phyloP scores from a whole-genome alignment of 2,329 filamentous ascomycete species.

The Penicillium hordei region DNA sequence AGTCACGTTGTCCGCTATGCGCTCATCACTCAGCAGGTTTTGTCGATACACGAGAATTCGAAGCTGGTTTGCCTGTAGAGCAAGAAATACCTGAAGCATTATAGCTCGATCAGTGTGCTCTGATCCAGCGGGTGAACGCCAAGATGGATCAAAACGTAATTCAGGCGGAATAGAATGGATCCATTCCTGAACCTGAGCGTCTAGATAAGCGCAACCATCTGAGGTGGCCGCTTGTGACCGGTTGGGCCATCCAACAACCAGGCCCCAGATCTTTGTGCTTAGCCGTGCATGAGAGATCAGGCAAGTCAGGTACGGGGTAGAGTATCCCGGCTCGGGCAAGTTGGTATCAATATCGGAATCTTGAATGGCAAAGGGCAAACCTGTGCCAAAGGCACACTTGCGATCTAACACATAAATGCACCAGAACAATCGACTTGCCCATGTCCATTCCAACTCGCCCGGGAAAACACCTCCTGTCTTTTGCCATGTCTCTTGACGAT shows the following conservation, averaged over 20 bases:
- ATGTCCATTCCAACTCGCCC: slow-evolving; percentile 38
- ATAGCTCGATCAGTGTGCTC: slow-evolving; percentile 38
- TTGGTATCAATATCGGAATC: slow-evolving; percentile 53
- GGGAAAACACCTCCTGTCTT: slow-evolving; percentile 38
- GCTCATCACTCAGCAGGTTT: slow-evolving; percentile 41
- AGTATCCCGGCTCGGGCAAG: slow-evolving; percentile 45
- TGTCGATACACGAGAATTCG: slow-evolving; percentile 49
- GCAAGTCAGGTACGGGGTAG: slow-evolving; percentile 46
- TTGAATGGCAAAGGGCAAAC: slow-evolving; percentile 51
- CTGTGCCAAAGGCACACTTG: slow-evolving; percentile 55
- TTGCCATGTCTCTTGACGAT: slow-evolving; percentile 47
- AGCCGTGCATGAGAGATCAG: slow-evolving; percentile 52
- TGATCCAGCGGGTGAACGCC: slow-evolving; percentile 15
- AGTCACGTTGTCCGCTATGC: slow-evolving; percentile 38
- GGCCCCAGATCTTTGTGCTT: slow-evolving; percentile 50
- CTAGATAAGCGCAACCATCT: slow-evolving; percentile 44
- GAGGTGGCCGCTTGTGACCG: slow-evolving; percentile 35
- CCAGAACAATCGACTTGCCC: slow-evolving; percentile 49
- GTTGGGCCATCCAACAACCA: slow-evolving; percentile 42
- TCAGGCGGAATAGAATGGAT: slow-evolving; percentile 48
- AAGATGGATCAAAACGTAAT: slow-evolving; percentile 39
- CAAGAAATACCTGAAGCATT: slow-evolving; percentile 45
- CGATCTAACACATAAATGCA: slow-evolving; percentile 54
- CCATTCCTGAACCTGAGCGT: slow-evolving; percentile 49
- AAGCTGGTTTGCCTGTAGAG: slow-evolving; percentile 49